phyloP scores from a whole-genome alignment of 2,329 filamentous ascomycete species.

The Tolypocladium capitatum region DNA sequence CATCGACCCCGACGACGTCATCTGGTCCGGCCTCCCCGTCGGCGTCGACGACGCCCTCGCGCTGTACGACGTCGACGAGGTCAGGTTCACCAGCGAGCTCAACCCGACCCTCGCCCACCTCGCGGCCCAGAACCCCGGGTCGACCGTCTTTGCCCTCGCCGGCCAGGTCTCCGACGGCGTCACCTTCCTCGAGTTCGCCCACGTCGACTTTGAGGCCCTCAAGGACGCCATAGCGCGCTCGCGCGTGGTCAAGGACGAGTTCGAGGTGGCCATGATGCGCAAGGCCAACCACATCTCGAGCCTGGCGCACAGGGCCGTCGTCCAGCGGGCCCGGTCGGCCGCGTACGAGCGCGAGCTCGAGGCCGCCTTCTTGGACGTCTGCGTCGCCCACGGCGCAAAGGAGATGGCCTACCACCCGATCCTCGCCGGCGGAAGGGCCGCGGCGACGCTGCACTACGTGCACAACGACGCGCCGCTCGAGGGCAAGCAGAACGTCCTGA shows the following conservation, averaged over 20 bases:
- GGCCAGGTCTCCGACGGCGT: constrained; percentile 62
- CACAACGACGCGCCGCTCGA: constrained; percentile 59
- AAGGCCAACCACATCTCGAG: constrained; percentile 59
- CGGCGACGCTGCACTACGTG: constrained; percentile 78
- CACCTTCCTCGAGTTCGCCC: constrained; percentile 56
- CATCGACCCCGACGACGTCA: constrained; percentile 73
- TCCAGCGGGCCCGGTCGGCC: constrained; percentile 48
- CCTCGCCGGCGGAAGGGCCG: constrained; percentile 65
- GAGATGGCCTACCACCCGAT: constrained; percentile 85
- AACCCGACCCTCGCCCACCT: constrained; percentile 54
- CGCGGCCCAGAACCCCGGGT: constrained; percentile 21
- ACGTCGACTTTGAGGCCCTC: constrained; percentile 43
- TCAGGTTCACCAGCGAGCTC: constrained; percentile 58
- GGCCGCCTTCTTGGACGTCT: constrained; percentile 64
- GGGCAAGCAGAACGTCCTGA: constrained; percentile 63
- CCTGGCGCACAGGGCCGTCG: constrained; percentile 50
- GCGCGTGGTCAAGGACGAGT: constrained; percentile 60
- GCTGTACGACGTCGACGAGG: constrained; percentile 71
- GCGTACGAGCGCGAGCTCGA: constrained; percentile 74
- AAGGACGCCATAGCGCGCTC: constrained; percentile 54
- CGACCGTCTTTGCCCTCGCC: constrained; percentile 60
- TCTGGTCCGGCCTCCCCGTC: constrained; percentile 85
- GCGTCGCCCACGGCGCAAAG: constrained; percentile 60
- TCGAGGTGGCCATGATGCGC: constrained; percentile 59
- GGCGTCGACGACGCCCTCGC: constrained; percentile 60